Evolutionary conservation across 176 grass and related monocot species (phyloP).

Genomic region (Tillandsia leiboldiana): DNA sequence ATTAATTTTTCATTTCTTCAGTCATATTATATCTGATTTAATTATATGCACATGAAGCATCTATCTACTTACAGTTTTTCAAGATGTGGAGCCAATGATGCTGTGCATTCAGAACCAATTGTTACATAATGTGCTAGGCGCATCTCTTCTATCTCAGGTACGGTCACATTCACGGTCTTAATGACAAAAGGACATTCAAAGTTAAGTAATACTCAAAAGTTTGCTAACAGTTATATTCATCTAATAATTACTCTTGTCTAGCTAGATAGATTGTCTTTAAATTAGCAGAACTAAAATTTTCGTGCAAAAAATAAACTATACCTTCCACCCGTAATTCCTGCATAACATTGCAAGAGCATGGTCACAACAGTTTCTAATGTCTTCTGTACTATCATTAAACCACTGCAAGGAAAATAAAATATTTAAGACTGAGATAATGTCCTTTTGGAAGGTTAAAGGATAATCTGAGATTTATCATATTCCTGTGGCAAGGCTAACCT

Average conservation of each 20-base stretch:
- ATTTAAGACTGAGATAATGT: neutral
- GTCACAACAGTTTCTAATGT: constrained; percentile 63
- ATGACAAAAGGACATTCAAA: neutral
- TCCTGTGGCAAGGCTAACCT: constrained; percentile 21
- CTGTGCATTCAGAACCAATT: constrained; percentile 75
- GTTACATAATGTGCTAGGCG: constrained; percentile 78
- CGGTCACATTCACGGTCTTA: constrained; percentile 51
- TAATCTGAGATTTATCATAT: neutral
- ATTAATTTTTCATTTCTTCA: neutral
- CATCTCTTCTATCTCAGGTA: constrained; percentile 92
- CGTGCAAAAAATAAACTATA: constrained; percentile 8
- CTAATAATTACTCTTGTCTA: neutral
- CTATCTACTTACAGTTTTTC: constrained; percentile 34
- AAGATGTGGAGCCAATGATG: constrained; percentile 59
- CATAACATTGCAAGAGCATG: constrained; percentile 44
- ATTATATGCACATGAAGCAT: neutral
- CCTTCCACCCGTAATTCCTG: constrained; percentile 65
- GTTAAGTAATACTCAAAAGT: neutral
- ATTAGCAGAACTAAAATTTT: neutral
- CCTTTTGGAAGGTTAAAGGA: neutral
- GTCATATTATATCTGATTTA: neutral
- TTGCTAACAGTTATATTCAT: too few relatives aligned
- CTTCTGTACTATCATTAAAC: constrained; percentile 61
- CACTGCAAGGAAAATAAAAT: constrained; percentile 38
- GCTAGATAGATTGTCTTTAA: neutral